Evolutionary conservation across 495 filamentous ascomycete species (phyloP).

Genomic region (Podospora pseudocomata): DNA sequence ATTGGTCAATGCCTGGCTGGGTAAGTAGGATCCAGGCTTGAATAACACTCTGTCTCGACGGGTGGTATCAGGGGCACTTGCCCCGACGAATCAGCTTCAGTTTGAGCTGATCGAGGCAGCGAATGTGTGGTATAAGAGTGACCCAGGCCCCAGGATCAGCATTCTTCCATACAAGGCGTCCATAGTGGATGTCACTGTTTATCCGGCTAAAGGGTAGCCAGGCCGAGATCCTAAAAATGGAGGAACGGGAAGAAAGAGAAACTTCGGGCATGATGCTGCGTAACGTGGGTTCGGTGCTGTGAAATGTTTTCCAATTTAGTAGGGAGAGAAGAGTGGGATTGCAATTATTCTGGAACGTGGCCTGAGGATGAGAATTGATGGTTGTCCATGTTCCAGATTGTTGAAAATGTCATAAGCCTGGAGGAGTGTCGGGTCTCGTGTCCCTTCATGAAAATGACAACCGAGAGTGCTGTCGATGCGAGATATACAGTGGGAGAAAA

Average conservation of each 20-base stretch:
- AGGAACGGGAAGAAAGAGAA: neutral
- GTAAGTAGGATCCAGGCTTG: slow-evolving; percentile 12
- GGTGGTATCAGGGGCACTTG: slow-evolving; percentile 6
- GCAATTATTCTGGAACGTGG: neutral
- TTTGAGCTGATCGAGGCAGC: slow-evolving; percentile 3
- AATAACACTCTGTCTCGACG: neutral
- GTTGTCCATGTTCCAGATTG: neutral
- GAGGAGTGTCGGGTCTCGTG: neutral
- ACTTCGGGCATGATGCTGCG: slow-evolving; percentile 1
- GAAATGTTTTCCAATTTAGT: neutral
- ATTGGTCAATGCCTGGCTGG: slow-evolving; percentile 25
- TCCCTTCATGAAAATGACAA: neutral
- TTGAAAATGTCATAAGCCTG: neutral
- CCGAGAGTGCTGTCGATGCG: neutral
- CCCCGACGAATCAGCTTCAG: slow-evolving; percentile 13
- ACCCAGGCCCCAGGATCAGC: slow-evolving; percentile 21
- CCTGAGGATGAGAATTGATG: neutral
- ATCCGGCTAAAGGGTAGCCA: slow-evolving; percentile 23
- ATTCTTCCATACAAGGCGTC: slow-evolving; percentile 28
- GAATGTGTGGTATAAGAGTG: neutral
- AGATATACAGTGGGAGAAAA: neutral
- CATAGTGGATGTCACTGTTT: slow-evolving; percentile 11
- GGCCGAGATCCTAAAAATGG: slow-evolving; percentile 14
- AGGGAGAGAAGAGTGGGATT: neutral
- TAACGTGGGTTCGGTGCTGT: neutral